Percentiles rank a stretch among this genome's conserved stretches.
These are phyloP conservation scores for Aspergillus wentii DNA, from an alignment of 495 filamentous ascomycete species.

Conservation along the genomic window DNA sequence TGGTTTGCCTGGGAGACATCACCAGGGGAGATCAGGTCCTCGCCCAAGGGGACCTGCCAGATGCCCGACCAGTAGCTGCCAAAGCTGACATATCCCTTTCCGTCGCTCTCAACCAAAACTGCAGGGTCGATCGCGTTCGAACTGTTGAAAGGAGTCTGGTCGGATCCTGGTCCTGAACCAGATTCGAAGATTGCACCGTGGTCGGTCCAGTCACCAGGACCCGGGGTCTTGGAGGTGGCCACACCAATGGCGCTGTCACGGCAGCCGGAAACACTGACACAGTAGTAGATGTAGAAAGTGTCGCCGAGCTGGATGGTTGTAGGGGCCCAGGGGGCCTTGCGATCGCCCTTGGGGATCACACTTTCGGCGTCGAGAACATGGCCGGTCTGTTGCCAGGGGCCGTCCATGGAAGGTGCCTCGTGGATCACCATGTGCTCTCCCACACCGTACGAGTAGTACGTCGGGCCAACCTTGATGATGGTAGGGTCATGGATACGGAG, in stretches of 20 bases:
- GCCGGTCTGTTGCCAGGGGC: slow-evolving; percentile 36
- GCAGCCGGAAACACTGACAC: slow-evolving; percentile 61
- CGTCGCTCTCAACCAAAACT: slow-evolving; percentile 42
- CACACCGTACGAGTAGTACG: slow-evolving; percentile 37
- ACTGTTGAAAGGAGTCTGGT: slow-evolving; percentile 42
- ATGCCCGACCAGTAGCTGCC: slow-evolving; percentile 72
- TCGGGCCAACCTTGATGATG: slow-evolving; percentile 25
- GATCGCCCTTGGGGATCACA: slow-evolving; percentile 37
- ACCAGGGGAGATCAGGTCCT: slow-evolving; percentile 29
- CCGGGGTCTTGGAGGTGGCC: slow-evolving; percentile 58
- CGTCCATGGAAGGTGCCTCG: slow-evolving; percentile 29
- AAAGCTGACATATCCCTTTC: slow-evolving; percentile 54
- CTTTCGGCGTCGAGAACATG: slow-evolving; percentile 31
- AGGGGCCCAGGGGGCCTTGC: slow-evolving; percentile 51
- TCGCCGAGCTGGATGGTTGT: slow-evolving; percentile 51
- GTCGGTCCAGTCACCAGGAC: slow-evolving; percentile 55
- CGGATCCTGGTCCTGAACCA: slow-evolving; percentile 31
- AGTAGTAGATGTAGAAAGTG: slow-evolving; percentile 70
- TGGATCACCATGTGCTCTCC: slow-evolving; percentile 30
- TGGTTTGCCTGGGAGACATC: slow-evolving; percentile 25
- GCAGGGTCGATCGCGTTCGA: slow-evolving; percentile 76
- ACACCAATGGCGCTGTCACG: slow-evolving; percentile 67
- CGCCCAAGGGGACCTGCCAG: slow-evolving; percentile 55
- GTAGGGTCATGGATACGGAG: slow-evolving; percentile 38
- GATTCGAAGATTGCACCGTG: slow-evolving; percentile 39